phyloP scores from a whole-genome alignment of 345 rosid species.

The Linum trigynum region DNA sequence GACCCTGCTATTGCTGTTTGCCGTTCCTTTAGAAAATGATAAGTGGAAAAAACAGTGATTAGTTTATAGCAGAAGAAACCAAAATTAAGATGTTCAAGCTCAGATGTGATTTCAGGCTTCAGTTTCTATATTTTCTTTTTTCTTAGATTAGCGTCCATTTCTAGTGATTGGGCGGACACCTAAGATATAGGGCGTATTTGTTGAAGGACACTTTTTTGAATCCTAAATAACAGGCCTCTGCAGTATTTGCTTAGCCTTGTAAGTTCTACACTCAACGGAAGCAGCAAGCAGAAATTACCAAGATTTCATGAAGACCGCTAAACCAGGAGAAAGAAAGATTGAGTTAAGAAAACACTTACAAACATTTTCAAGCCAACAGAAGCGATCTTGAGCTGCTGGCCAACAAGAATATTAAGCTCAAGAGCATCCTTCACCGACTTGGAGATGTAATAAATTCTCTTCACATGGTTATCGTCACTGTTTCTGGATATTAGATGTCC shows the following conservation, averaged over 20 bases:
- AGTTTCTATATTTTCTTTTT: no score
- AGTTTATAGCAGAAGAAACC: background rate
- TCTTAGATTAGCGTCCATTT: no score
- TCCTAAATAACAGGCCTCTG: no score
- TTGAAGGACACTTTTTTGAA: no score
- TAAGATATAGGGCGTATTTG: no score
- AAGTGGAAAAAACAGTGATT: background rate
- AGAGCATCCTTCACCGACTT: slow-evolving; percentile 69
- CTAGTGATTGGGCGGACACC: no score
- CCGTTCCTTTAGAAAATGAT: slow-evolving; percentile 41
- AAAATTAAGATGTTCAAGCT: background rate
- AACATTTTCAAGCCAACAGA: slow-evolving; percentile 94
- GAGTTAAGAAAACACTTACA: slow-evolving; percentile 41
- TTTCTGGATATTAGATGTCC: slow-evolving; percentile 85
- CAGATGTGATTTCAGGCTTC: no score
- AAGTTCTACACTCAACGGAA: no score
- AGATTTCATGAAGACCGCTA: background rate
- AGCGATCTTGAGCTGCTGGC: slow-evolving; percentile 78
- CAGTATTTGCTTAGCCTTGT: no score
- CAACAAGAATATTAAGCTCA: slow-evolving; percentile 62
- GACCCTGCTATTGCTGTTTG: slow-evolving; percentile 82
- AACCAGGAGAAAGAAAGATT: background rate
- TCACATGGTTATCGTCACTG: slow-evolving; percentile 64
- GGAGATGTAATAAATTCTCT: slow-evolving; percentile 85
- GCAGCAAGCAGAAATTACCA: background rate